Conservation (phyloP, 495 filamentous ascomycete genomes). For the Penicillium goetzii region DNA sequence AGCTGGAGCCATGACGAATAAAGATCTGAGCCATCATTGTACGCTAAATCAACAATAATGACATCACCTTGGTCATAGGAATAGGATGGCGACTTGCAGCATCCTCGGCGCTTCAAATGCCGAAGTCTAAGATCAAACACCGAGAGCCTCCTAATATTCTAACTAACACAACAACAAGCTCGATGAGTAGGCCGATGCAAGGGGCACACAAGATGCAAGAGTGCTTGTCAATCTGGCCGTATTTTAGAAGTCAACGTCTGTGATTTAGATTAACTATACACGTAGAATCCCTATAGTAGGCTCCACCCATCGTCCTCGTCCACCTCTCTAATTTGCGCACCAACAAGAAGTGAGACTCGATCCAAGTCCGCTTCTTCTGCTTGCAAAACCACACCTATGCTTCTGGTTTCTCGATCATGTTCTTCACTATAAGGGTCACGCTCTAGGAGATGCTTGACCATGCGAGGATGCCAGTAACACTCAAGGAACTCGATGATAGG, state of each 20-base stretch:
- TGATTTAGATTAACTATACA: background rate
- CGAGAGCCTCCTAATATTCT: background rate
- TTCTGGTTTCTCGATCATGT: conserved; percentile 1
- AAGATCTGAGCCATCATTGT: too few species aligned
- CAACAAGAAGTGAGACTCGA: background rate
- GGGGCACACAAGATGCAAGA: background rate
- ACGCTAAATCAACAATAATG: too few species aligned
- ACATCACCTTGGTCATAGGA: background rate
- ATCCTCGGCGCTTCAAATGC: background rate
- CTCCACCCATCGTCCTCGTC: background rate
- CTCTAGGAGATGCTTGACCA: background rate
- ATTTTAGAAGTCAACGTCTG: too few species aligned
- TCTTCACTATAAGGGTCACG: conserved; percentile 4
- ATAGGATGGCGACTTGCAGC: background rate
- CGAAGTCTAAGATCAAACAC: background rate
- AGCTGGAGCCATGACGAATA: too few species aligned
- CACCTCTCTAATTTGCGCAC: background rate
- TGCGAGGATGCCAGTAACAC: background rate
- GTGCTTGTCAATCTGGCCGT: too few species aligned
- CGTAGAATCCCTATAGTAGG: background rate
- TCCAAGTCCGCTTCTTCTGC: background rate
- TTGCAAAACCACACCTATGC: conserved; percentile 3
- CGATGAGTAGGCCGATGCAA: background rate
- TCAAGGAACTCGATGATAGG: background rate
- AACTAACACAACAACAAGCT: background rate